These are phyloP conservation scores for Exobasidium cylindrosporum DNA, from an alignment of 1,284 basidiomycete species.

Conservation along the genomic window DNA sequence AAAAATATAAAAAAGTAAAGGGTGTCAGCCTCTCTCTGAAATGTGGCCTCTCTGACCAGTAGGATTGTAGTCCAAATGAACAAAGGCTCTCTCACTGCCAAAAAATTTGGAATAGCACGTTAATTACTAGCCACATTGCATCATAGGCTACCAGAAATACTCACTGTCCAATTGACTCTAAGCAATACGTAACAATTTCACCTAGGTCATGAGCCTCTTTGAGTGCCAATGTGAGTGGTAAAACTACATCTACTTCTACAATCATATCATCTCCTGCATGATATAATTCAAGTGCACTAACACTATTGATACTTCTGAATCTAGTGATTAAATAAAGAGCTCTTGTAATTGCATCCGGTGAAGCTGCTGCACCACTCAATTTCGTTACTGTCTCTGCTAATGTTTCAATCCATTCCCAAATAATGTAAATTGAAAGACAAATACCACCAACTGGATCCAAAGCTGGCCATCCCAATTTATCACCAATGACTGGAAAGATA, in stretches of 20 bases:
- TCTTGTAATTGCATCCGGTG: conserved; percentile 17
- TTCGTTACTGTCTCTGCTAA: conserved; percentile 18
- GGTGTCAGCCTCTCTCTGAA: conserved; percentile 16
- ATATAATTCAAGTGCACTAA: conserved; percentile 50
- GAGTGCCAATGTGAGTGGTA: conserved; percentile 43
- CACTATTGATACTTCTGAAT: conserved; percentile 46
- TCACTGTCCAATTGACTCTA: conserved; percentile 31
- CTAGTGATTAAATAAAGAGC: conserved; percentile 44
- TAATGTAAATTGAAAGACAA: conserved; percentile 17
- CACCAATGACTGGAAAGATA: conserved; percentile 59
- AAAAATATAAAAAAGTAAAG: too few relatives aligned
- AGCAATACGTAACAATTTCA: conserved; percentile 51
- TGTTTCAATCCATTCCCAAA: conserved; percentile 15
- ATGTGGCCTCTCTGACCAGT: conserved; percentile 46
- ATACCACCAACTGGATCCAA: conserved; percentile 51
- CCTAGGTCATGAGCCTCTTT: conserved; percentile 53
- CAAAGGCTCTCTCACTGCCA: conserved; percentile 43
- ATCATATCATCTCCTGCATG: conserved; percentile 52
- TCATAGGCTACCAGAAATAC: too few relatives aligned
- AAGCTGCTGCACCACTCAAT: conserved; percentile 18
- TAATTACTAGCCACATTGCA: too few relatives aligned
- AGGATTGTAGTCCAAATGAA: conserved; percentile 50
- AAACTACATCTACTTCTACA: conserved; percentile 49
- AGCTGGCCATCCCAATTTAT: conserved; percentile 30
- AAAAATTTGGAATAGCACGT: too few relatives aligned